These are phyloP conservation scores for Rubus idaeus DNA, from an alignment of 306 rosid genomes.

Conservation along the genomic window DNA sequence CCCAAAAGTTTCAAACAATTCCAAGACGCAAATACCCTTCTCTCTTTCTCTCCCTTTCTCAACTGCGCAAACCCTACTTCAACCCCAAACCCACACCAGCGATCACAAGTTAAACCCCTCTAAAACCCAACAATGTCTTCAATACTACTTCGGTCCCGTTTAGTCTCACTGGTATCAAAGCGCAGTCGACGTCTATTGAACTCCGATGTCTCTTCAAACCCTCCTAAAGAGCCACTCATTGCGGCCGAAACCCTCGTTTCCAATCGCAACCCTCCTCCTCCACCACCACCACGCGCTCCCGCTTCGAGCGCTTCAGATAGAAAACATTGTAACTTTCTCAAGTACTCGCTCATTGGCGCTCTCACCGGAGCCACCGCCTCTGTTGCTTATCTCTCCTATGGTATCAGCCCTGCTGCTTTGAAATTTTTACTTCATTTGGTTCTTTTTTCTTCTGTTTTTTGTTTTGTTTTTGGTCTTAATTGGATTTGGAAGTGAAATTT, in stretches of 20 bases:
- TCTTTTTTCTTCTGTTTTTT: background rate
- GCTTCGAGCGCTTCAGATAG: slow-evolving; percentile 19
- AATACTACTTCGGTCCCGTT: slow-evolving; percentile 35
- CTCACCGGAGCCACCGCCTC: slow-evolving; percentile 41
- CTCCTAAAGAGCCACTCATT: slow-evolving; percentile 44
- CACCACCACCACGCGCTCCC: slow-evolving; percentile 4
- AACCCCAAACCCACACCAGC: slow-evolving; percentile 18
- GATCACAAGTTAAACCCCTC: background rate
- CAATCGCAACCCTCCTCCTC: slow-evolving; percentile 27
- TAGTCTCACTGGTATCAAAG: slow-evolving; percentile 21
- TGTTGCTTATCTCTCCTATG: slow-evolving; percentile 47
- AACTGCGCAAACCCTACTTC: slow-evolving; percentile 36
- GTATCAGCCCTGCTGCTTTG: slow-evolving; percentile 19
- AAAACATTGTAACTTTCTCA: slow-evolving; percentile 36
- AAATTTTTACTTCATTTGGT: background rate
- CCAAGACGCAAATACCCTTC: slow-evolving; percentile 14
- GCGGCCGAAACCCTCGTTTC: slow-evolving; percentile 36
- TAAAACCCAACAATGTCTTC: slow-evolving; percentile 32
- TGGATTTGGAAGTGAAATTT: background rate
- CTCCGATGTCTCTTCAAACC: slow-evolving; percentile 40
- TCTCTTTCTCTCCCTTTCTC: background rate
- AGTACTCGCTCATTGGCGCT: slow-evolving; percentile 41
- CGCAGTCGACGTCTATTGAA: slow-evolving; percentile 39
- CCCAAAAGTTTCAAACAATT: background rate
- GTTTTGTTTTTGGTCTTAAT: background rate